Evolutionary conservation across 305 asterid genomes (phyloP), one percentile per base, ranked within the genome.

Genomic region (Solanum hybrid): DNA sequence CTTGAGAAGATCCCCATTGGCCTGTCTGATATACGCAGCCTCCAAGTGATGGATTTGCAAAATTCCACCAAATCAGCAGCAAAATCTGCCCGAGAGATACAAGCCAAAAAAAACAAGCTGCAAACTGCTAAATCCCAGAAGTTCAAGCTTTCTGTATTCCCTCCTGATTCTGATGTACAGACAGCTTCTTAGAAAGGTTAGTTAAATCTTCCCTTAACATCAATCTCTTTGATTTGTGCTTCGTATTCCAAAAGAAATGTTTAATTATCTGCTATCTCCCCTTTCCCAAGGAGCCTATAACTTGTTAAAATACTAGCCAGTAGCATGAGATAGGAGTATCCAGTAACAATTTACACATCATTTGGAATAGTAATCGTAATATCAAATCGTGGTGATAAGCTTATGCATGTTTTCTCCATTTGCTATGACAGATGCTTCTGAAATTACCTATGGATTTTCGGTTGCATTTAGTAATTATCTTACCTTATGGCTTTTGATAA

Each of bases 1-100:
- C 96, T 95, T 5, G 35, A 66, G 37, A 90, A 85, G 20, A 88
- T 95, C 42, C 98, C 98, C 27, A 4, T 34, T 16, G 87, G 56
- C 42, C 42, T 95, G 87, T 89, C 88, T 24, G 84, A 89, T 84
- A 64, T 89, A 16, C 10, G 71, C 34, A 89, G 69, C 89, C 91
- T 95, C 10, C 88, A 86, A 84, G 37, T 36, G 24, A 75, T 94
- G 88, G 93, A 92, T 10, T 77, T 95, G 10, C 89, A 79, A 37
- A 89, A 90, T 46, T 88, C 91, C 69, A 72, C 86, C 5, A 2
- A 51, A 37, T 22, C 88, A 3, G 91, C 89, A 16, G 94, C 90
- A 37, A 29, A 9, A 20, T 94, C 94, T 20, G 97, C 96, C 0
- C 38, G 85, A 88, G 56, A 38, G 56, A 93, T 94, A 71, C 85